phyloP scores from a whole-genome alignment of 2,329 filamentous ascomycete species.

The Penicillium freii region DNA sequence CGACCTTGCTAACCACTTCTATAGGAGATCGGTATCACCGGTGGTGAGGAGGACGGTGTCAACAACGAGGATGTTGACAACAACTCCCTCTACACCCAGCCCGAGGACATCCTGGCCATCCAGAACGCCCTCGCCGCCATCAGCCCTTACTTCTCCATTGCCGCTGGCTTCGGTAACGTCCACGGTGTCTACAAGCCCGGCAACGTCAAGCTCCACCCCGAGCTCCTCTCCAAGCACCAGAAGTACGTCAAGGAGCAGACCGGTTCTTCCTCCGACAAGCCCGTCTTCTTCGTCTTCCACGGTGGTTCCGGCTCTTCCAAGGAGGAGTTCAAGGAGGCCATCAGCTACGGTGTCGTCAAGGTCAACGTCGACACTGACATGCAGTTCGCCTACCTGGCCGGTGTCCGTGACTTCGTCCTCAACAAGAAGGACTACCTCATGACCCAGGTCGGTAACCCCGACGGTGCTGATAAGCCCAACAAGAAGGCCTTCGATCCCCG shows the following conservation, averaged over 20 bases:
- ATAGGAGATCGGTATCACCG: constrained; percentile 85
- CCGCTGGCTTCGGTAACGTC: constrained; percentile 97
- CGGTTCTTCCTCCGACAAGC: constrained; percentile 72
- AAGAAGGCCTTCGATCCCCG: constrained; percentile 93
- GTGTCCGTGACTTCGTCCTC: constrained; percentile 91
- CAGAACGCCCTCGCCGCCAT: constrained; percentile 81
- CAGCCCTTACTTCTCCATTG: constrained; percentile 96
- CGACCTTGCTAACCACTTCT: constrained; percentile 3
- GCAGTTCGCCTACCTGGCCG: constrained; percentile 88
- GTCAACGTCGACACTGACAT: constrained; percentile 99
- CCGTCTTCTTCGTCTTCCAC: constrained; percentile 99
- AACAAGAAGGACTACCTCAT: constrained; percentile 93
- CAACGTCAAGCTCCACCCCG: constrained; percentile 94
- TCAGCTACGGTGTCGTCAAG: constrained; percentile 94
- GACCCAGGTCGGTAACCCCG: constrained; percentile 88
- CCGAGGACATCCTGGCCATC: constrained; percentile 91
- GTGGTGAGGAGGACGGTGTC: constrained; percentile 96
- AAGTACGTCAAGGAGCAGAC: constrained; percentile 81
- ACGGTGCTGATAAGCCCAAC: constrained; percentile 96
- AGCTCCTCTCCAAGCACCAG: constrained; percentile 97
- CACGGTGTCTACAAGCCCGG: constrained; percentile 99
- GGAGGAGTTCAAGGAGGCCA: constrained; percentile 85
- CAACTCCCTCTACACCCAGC: constrained; percentile 95
- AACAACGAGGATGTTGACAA: constrained; percentile 99
- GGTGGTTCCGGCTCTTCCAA: constrained; percentile 90